A percentile compares a stretch with the other conserved stretches of the same genome.
phyloP scores from a whole-genome alignment of 768 basidiomycete species.

The Hygrocybe punicea region DNA sequence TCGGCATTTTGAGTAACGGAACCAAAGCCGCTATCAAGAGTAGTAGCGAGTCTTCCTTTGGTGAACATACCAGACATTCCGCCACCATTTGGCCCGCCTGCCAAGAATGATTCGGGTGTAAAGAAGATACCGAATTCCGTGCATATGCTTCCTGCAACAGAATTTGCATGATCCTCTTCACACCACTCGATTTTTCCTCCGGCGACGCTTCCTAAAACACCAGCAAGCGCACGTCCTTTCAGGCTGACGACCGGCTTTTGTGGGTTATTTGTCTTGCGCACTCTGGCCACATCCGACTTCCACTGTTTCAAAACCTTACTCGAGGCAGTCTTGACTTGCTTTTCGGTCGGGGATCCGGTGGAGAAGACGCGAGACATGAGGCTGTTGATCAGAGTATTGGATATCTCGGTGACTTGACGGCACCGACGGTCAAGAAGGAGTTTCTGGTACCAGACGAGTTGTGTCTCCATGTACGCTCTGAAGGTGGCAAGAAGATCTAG shows the following conservation, averaged over 20 bases:
- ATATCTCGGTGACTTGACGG: slow-evolving; percentile 3
- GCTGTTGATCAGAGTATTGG: not conserved
- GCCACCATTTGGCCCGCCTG: not conserved
- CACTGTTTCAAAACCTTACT: not conserved
- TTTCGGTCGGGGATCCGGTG: not conserved
- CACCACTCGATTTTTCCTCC: slow-evolving; percentile 4
- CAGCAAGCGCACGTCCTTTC: not conserved
- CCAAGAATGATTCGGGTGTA: not conserved
- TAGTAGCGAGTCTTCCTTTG: too few species aligned
- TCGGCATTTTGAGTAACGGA: too few species aligned
- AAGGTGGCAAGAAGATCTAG: not conserved
- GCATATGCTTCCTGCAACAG: not conserved
- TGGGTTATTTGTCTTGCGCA: slow-evolving; percentile 3
- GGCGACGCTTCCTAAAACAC: not conserved
- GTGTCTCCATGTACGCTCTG: not conserved
- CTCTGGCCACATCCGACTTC: not conserved
- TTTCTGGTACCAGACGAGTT: not conserved
- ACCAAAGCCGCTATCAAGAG: too few species aligned
- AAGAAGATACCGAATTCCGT: slow-evolving; percentile 2
- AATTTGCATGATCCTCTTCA: not conserved
- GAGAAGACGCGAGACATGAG: not conserved
- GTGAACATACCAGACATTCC: too few species aligned
- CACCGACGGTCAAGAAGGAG: not conserved
- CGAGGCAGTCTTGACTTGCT: not conserved
- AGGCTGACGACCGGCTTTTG: not conserved